phyloP scores from a whole-genome alignment of 2,329 filamentous ascomycete genomes.

The Whalleya microplaca region DNA sequence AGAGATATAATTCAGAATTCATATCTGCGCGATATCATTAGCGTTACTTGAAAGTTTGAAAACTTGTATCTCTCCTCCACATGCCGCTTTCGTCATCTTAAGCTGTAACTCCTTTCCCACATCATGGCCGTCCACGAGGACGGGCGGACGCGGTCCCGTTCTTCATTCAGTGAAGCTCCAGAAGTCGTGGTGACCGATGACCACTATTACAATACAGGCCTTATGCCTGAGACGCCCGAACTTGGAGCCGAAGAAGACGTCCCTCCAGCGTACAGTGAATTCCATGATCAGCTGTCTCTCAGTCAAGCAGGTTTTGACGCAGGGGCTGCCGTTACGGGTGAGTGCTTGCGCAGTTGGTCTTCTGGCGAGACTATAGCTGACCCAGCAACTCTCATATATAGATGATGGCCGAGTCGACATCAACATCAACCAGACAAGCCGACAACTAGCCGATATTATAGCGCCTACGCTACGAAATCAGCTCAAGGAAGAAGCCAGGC shows the following conservation, averaged over 20 bases:
- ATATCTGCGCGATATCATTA: too few species aligned
- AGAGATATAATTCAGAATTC: too few species aligned
- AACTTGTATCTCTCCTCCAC: too few species aligned
- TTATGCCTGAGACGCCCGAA: constrained; percentile 41
- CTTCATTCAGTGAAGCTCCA: constrained; percentile 29
- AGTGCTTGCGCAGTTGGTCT: constrained; percentile 4
- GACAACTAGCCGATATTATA: constrained; percentile 68
- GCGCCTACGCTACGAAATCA: constrained; percentile 65
- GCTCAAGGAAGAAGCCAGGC: constrained; percentile 50
- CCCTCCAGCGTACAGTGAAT: constrained; percentile 63
- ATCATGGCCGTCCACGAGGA: constrained; percentile 18
- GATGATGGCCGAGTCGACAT: constrained; percentile 81
- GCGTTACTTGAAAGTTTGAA: too few species aligned
- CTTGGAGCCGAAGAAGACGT: constrained; percentile 47
- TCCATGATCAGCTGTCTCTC: constrained; percentile 59
- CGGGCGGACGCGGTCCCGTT: constrained; percentile 5
- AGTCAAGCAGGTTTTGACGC: constrained; percentile 66
- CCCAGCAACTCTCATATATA: constrained; percentile 31
- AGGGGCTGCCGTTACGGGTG: constrained; percentile 61
- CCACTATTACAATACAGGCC: constrained; percentile 37
- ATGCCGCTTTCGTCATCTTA: too few species aligned
- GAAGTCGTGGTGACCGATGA: constrained; percentile 44
- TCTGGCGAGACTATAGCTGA: constrained; percentile 6
- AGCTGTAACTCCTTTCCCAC: not conserved
- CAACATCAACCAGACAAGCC: constrained; percentile 73